These are phyloP conservation scores for Citrullus mucosospermus DNA, from an alignment of 306 rosid species.

Conservation along the genomic window DNA sequence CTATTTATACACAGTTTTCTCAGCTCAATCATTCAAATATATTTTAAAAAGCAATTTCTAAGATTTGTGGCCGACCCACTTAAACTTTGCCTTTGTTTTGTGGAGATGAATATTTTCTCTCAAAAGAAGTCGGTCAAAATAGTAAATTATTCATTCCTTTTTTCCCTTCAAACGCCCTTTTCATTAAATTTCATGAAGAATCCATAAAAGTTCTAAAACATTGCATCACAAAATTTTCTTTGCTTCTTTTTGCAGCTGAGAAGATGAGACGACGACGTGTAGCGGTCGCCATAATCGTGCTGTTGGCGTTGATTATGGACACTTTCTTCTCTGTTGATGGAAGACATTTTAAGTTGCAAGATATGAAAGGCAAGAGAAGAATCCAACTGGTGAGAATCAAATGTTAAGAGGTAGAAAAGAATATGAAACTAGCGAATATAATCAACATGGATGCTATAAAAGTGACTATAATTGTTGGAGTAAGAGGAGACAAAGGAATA, in stretches of 20 bases:
- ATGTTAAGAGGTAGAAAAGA: not conserved
- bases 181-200: not conserved
- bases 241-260: not conserved
- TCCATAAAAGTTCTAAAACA: not conserved
- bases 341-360: not conserved
- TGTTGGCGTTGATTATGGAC: not conserved
- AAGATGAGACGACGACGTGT: not conserved
- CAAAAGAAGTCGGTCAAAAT: not conserved
- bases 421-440: not conserved
- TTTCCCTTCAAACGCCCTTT: not conserved
- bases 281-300: not conserved
- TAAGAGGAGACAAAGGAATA: not conserved
- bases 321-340: not conserved
- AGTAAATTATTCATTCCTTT: not conserved
- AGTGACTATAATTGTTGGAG: not conserved
- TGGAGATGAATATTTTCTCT: not conserved
- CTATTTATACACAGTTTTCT: conserved; percentile 18
- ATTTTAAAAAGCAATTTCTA: conserved; percentile 10
- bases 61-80: conserved; percentile 4
- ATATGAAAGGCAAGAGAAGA: not conserved
- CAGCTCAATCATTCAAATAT: conserved; percentile 11
- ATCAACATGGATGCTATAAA: not conserved
- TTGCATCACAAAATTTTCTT: not conserved
- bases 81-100: not conserved
- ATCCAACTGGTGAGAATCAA: not conserved